phyloP scores from a whole-genome alignment of 2,329 filamentous ascomycete genomes.

The Neonectria sp. region DNA sequence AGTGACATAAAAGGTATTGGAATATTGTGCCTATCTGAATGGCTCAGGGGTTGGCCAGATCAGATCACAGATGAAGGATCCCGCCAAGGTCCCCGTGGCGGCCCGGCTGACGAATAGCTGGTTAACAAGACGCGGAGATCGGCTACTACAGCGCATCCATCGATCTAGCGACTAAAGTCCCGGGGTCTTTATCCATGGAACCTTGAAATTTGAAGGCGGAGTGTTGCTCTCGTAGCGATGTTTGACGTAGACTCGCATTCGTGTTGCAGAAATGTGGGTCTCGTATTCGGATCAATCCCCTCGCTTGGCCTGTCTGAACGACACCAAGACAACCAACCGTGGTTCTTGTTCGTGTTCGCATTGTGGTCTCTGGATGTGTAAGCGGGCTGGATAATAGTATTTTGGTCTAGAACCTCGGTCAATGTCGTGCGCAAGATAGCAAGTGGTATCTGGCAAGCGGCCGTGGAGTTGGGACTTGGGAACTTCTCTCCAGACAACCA shows the following conservation, averaged over 20 bases:
- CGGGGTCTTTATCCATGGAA: background rate
- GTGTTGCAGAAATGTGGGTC: constrained; percentile 14
- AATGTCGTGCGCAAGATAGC: constrained; percentile 12
- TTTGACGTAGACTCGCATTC: constrained; percentile 29
- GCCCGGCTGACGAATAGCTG: constrained; percentile 2
- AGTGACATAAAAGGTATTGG: background rate
- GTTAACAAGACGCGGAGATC: background rate
- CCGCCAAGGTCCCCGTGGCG: background rate
- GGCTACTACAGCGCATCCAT: background rate
- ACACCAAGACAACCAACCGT: background rate
- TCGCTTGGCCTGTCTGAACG: background rate
- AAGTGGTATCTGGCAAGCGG: constrained; percentile 5
- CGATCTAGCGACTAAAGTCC: background rate
- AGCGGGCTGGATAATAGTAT: background rate
- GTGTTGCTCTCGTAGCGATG: constrained; percentile 2
- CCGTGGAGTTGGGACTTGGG: constrained; percentile 3
- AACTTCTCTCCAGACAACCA: constrained; percentile 7
- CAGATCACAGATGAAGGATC: constrained; percentile 2
- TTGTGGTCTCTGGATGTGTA: background rate
- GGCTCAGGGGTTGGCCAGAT: background rate
- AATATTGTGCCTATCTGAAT: background rate
- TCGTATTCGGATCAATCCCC: constrained; percentile 30
- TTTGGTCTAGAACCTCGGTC: background rate
- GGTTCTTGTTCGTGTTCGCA: constrained; percentile 37
- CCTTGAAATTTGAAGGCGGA: constrained; percentile 5